phyloP scores from a whole-genome alignment of 2,329 filamentous ascomycete genomes.

The Zymoseptoria ardabiliae region DNA sequence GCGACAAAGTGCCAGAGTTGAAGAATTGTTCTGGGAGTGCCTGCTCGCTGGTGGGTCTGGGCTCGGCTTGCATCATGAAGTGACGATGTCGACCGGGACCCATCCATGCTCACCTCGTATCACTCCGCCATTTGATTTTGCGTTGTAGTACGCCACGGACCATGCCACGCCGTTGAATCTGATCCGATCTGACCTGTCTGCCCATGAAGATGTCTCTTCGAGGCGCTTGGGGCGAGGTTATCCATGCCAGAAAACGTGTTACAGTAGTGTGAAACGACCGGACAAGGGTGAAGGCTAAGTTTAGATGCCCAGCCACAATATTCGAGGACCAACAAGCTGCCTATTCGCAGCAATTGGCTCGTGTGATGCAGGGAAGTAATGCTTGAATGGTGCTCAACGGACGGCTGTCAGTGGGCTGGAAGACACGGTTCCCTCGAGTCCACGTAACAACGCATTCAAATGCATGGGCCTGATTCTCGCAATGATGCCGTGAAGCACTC shows the following conservation, averaged over 20 bases:
- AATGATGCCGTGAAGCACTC: too few relatives aligned
- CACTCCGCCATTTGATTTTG: not conserved
- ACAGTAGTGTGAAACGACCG: not conserved
- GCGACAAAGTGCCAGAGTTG: not conserved
- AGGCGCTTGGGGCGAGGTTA: not conserved
- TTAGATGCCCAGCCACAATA: not conserved
- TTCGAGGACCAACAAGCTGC: not conserved
- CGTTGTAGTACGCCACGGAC: not conserved
- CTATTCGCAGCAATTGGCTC: not conserved
- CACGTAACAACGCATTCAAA: too few relatives aligned
- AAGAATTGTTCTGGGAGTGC: not conserved
- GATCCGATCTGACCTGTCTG: too few relatives aligned
- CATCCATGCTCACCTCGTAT: not conserved
- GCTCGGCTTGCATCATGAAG: not conserved
- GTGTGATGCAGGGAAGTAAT: not conserved
- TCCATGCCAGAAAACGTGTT: not conserved
- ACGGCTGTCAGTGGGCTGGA: not conserved
- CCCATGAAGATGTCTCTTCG: not conserved
- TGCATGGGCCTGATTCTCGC: too few relatives aligned
- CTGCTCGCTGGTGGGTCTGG: not conserved
- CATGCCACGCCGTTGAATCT: not conserved
- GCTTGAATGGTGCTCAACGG: not conserved
- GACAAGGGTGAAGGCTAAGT: not conserved
- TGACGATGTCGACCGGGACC: not conserved
- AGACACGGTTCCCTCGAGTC: not conserved